phyloP scores from a whole-genome alignment of 2,329 filamentous ascomycete genomes.

The Aspergillus tanneri region DNA sequence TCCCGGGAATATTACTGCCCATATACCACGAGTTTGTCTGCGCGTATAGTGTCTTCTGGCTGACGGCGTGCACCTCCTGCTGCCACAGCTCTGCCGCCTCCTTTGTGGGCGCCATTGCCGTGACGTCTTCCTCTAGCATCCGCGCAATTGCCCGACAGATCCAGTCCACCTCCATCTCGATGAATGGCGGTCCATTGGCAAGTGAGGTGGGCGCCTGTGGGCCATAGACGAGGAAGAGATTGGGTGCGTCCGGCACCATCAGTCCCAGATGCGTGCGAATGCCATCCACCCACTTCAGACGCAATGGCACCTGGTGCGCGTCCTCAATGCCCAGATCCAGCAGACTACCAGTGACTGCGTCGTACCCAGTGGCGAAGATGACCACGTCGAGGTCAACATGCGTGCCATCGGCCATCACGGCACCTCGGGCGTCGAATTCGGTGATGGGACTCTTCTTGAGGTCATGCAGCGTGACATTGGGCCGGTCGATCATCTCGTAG shows the following conservation, averaged over 20 bases:
- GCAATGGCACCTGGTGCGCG: slow-evolving; percentile 10
- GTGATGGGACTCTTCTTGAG: slow-evolving; percentile 47
- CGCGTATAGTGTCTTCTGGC: slow-evolving; percentile 16
- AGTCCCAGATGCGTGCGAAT: slow-evolving; percentile 39
- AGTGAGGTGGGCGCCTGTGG: slow-evolving; percentile 38
- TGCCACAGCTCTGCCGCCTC: slow-evolving; percentile 18
- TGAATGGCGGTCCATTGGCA: slow-evolving; percentile 35
- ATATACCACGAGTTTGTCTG: slow-evolving; percentile 28
- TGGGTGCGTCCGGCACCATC: slow-evolving; percentile 42
- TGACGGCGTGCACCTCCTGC: slow-evolving; percentile 12
- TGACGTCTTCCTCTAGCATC: slow-evolving; percentile 14
- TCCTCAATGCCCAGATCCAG: slow-evolving; percentile 16
- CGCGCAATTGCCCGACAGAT: slow-evolving; percentile 18
- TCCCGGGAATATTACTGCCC: slow-evolving; percentile 26
- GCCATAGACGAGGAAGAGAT: slow-evolving; percentile 46
- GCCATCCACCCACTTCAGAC: slow-evolving; percentile 19
- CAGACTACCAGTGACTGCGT: slow-evolving; percentile 17
- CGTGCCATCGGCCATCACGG: slow-evolving; percentile 41
- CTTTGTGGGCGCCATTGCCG: slow-evolving; percentile 11
- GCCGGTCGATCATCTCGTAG: slow-evolving; percentile 51
- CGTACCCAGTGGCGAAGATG: slow-evolving; percentile 13
- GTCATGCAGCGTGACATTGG: slow-evolving; percentile 49
- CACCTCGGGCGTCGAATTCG: slow-evolving; percentile 41
- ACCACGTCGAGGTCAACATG: slow-evolving; percentile 31
- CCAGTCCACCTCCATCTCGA: slow-evolving; percentile 38